Percentiles rank a stretch among this genome's conserved stretches.
Conservation (phyloP, 495 filamentous ascomycete species). For the Astrothelium subdiscretum region DNA sequence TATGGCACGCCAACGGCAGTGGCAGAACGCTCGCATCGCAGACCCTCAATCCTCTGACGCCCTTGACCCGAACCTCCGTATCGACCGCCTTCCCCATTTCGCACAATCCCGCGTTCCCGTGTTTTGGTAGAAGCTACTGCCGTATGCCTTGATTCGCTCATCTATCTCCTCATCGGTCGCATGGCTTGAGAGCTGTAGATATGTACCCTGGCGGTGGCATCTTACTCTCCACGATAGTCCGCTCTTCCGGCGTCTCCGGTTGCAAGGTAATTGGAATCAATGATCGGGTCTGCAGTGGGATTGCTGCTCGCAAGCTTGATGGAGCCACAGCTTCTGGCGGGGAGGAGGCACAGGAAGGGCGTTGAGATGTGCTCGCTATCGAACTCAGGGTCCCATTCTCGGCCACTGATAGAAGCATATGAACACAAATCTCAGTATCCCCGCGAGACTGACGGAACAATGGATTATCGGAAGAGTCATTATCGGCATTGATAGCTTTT, state of each 20-base stretch:
- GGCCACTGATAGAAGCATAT: slow-evolving; percentile 16
- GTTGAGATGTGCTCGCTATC: too few relatives aligned
- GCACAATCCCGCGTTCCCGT: neutral
- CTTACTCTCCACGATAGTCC: slow-evolving; percentile 4
- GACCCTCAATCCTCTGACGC: slow-evolving; percentile 2
- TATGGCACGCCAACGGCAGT: neutral
- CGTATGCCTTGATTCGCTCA: neutral
- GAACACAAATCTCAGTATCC: too few relatives aligned
- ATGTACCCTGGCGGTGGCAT: neutral
- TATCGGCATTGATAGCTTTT: too few relatives aligned
- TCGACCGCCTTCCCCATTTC: slow-evolving; percentile 4
- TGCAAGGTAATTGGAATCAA: slow-evolving; percentile 35
- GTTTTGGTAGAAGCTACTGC: neutral
- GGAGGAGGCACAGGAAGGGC: slow-evolving; percentile 23
- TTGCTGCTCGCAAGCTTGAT: slow-evolving; percentile 30
- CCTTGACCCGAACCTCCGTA: slow-evolving; percentile 1
- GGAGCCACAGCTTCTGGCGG: slow-evolving; percentile 33
- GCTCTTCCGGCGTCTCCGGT: slow-evolving; percentile 26
- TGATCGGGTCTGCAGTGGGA: slow-evolving; percentile 21
- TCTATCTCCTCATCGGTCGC: slow-evolving; percentile 17
- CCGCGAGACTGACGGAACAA: too few relatives aligned
- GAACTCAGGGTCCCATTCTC: slow-evolving; percentile 32
- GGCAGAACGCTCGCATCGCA: slow-evolving; percentile 8
- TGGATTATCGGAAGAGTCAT: too few relatives aligned
- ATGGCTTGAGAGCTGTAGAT: neutral